phyloP scores from a whole-genome alignment of 1,139 yeast genomes.

The Debaryomyces nepalensis region DNA sequence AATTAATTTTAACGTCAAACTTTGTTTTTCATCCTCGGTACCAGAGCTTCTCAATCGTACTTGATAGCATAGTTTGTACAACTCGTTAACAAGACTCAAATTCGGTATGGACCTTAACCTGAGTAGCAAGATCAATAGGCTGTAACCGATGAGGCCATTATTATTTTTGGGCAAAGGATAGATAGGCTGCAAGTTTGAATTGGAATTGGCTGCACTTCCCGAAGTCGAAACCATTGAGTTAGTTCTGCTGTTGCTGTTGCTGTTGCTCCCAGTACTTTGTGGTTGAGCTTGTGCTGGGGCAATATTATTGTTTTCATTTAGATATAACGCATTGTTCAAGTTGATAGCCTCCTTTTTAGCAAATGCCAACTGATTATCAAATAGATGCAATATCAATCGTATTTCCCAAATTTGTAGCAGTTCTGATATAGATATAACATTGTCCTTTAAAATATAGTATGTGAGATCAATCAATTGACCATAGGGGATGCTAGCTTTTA shows the following conservation, averaged over 20 bases:
- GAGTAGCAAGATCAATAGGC: slow-evolving; percentile 35
- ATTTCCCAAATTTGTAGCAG: slow-evolving; percentile 42
- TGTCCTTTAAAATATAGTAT: slow-evolving; percentile 21
- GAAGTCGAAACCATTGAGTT: slow-evolving; percentile 10
- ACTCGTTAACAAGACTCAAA: slow-evolving; percentile 40
- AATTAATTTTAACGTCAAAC: slow-evolving; percentile 23
- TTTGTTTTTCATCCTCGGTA: slow-evolving; percentile 8
- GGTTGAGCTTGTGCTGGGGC: slow-evolving; percentile 16
- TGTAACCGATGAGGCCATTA: slow-evolving; percentile 29
- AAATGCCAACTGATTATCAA: slow-evolving; percentile 31
- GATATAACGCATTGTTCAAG: slow-evolving; percentile 42
- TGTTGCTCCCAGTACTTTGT: slow-evolving; percentile 10
- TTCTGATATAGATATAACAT: slow-evolving; percentile 16
- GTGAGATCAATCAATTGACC: slow-evolving; percentile 21
- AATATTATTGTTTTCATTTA: slow-evolving; percentile 33
- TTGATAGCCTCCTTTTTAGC: slow-evolving; percentile 47
- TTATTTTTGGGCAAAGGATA: slow-evolving; percentile 47
- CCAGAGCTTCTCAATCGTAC: slow-evolving; percentile 29
- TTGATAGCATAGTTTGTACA: slow-evolving; percentile 47
- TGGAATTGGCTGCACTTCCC: slow-evolving; percentile 12
- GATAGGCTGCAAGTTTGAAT: slow-evolving; percentile 20
- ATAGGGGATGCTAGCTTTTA: slow-evolving; percentile 13
- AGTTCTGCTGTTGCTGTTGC: slow-evolving; percentile 1
- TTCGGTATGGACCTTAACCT: slow-evolving; percentile 46
- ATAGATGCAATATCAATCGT: slow-evolving; percentile 38